A percentile compares a stretch with the other conserved stretches of the same genome.
These are phyloP conservation scores for Anthracocystis walkeri DNA, from an alignment of 1,284 basidiomycete genomes.

Conservation along the genomic window DNA sequence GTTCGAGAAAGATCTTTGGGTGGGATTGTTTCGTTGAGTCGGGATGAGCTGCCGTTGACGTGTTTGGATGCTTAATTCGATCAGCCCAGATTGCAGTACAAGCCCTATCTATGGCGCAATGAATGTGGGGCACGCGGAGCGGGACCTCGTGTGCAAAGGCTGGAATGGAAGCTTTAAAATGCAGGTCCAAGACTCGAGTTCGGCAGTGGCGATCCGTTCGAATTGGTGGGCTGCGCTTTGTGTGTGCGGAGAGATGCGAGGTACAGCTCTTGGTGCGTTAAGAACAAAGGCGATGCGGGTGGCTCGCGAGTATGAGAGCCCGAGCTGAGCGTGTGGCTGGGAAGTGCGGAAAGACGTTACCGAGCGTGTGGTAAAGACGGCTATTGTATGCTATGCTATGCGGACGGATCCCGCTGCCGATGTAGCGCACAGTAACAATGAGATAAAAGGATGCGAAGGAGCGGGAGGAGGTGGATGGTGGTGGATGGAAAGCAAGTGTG, in stretches of 20 bases:
- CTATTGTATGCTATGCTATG: no score
- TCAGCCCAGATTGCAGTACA: background rate
- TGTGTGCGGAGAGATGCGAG: background rate
- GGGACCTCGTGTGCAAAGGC: background rate
- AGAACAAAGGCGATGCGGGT: no score
- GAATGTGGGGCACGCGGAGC: background rate
- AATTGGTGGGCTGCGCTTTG: no score
- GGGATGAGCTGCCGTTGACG: background rate
- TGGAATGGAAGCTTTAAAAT: background rate
- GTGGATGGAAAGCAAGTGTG: conserved; percentile 14
- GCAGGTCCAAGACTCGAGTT: background rate
- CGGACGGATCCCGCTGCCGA: no score
- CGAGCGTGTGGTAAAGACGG: background rate
- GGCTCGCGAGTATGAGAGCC: no score
- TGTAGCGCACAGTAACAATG: background rate
- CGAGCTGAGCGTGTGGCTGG: background rate
- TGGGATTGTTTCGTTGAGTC: background rate
- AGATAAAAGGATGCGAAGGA: background rate
- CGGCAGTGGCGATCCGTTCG: background rate
- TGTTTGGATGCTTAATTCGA: background rate
- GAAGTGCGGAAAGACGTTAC: background rate
- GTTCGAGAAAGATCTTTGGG: background rate
- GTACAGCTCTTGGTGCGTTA: background rate
- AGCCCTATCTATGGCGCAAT: background rate
- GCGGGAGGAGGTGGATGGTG: conserved; percentile 10